phyloP scores from a whole-genome alignment of 1,284 basidiomycete species.

The Blastosporella zonata region DNA sequence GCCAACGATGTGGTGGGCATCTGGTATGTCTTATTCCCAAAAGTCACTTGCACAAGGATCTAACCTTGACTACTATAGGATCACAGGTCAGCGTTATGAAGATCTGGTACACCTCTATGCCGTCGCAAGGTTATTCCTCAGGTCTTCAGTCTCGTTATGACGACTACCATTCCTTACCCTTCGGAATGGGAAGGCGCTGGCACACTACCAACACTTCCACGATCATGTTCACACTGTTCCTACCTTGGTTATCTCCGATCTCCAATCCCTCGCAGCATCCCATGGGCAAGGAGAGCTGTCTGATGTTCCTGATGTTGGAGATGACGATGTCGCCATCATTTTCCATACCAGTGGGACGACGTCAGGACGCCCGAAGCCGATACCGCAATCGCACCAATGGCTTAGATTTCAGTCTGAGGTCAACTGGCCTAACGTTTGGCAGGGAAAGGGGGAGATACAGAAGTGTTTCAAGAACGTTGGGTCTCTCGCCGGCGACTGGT shows the following conservation, averaged over 20 bases:
- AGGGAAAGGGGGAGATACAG: constrained; percentile 20
- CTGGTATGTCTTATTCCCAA: constrained; percentile 8
- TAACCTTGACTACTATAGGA: constrained; percentile 16
- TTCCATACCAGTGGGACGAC: constrained; percentile 33
- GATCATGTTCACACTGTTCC: constrained; percentile 14
- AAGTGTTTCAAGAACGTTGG: constrained; percentile 26
- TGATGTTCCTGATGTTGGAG: constrained; percentile 13
- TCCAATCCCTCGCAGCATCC: not conserved
- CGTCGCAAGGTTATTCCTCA: constrained; percentile 27
- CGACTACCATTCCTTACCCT: constrained; percentile 21
- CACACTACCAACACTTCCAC: constrained; percentile 21
- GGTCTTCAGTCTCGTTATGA: constrained; percentile 22
- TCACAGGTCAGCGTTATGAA: constrained; percentile 21
- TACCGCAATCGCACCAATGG: constrained; percentile 27
- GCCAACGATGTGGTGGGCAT: constrained; percentile 15
- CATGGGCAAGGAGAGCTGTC: constrained; percentile 9
- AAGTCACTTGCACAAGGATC: not conserved
- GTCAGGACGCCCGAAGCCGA: constrained; percentile 28
- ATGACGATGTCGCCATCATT: constrained; percentile 27
- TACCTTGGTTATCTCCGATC: constrained; percentile 6
- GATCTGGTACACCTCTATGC: constrained; percentile 28
- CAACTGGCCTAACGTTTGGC: constrained; percentile 22
- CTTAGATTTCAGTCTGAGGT: constrained; percentile 23
- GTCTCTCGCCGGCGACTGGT: constrained; percentile 28
- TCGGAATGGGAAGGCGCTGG: constrained; percentile 21